Evolutionary conservation across 768 basidiomycete genomes (phyloP), one percentile per base, ranked within the genome.

Genomic region (Lactarius hengduanensis): DNA sequence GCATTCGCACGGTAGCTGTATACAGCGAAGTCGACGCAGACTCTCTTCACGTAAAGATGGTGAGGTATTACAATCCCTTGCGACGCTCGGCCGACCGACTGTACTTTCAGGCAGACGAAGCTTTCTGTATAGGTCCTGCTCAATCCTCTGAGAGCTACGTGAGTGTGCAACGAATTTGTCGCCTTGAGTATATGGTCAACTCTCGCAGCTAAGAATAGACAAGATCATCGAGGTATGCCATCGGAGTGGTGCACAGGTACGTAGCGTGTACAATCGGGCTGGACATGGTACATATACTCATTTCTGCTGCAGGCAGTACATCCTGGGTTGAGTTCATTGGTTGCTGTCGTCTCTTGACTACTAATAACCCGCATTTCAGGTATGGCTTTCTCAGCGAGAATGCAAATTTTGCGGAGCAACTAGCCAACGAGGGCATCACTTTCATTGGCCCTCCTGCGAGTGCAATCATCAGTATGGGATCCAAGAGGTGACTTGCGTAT

Each of bases 341-440:
- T 10, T 18, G 28, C 9, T 40, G 16, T 26, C 26, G 26, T 30
- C 36, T 66, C 16, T 56, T 18, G 28, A 40, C 13, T 60, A 10
- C 55, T 40, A 30, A 32, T n/a, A 50, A 9, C 47, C 53, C 28
- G 10, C 62, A 11, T 40, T 34, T 22, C 60, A 90, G 90, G 28
- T 94, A 93, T 73, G 93, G 93, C 4, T 97, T 98, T 76, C 76
- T 97, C 68, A 96, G 94, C 71, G 95, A 97, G 78, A 97, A 96
- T 67, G 88, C 94, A 6, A 77, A 77, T 26, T 98, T 98, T 72
- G 86, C 95, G 0, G 81, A 88, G 72, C 79, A 77, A 53, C 83
- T 97, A 13, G 84, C 86, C n/a, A 77, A 85, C 55, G 90, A 88
- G 72, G 91, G 92, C 0, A 85, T 98, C 69, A 84, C 90, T 3